Evolutionary conservation across 116 monocot species (phyloP), one percentile per base, ranked within the genome.

Genomic region (Iris pallida): DNA sequence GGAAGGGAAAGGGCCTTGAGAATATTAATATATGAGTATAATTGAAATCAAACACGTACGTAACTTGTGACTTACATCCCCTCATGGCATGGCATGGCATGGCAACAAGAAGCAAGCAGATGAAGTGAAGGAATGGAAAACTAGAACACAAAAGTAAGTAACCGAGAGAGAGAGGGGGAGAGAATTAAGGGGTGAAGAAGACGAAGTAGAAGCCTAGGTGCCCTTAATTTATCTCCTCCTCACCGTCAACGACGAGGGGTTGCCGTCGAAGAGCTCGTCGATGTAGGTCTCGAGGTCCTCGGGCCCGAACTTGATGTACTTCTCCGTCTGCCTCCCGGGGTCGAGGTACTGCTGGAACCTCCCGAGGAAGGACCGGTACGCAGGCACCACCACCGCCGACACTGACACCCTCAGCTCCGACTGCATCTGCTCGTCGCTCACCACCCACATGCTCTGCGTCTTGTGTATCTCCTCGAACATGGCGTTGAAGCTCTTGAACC

Each of bases 361-460:
- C 4, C 82, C 89, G 3, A 85, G 82, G 55, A 89, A 89, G 10
- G 79, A 85, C 10, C 89, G 65, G 60, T 89, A 89, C 0, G 89
- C 89, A 2, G 89, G 89, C 14, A 89, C 81, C 8, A 89, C 75
- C 16, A 89, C 89, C 9, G 89, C 82, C 14, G 82, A 81, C 16
- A 89, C 68, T 0, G 89, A 89, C 30, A 82, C 89, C 61, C 89
- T 56, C 2, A 89, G 82, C 76, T 89, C 89, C 17, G 89, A 89
- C 79, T 85, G 82, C 54, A 89, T 57, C 74, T 89, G 89, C 74
- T 85, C 85, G 59, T 89, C 89, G 62, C 85, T 85, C 30, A 89
- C 85, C 16, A 85, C 69, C 89, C 89, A 89, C 6, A 55, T 42
- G 75, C 82, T 85, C 79, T 89, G 89, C 54, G 79, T 79, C 79